These are phyloP conservation scores for Aspergillus sp. DNA, from an alignment of 2,329 filamentous ascomycete genomes.

Conservation along the genomic window DNA sequence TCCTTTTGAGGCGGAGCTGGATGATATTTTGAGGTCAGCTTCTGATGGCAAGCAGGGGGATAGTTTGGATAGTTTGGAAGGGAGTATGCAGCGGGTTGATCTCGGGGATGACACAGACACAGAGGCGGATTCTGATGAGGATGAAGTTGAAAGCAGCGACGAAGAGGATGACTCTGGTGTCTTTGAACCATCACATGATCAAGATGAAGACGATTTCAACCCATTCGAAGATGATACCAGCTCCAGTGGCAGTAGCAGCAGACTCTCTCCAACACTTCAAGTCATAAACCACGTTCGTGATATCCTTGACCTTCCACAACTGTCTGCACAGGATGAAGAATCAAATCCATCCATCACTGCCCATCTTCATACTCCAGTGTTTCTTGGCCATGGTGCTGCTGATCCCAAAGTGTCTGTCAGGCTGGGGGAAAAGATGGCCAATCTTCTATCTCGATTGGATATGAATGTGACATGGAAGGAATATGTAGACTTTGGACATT, in stretches of 20 bases:
- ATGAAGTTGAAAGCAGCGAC: background rate
- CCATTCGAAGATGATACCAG: conserved; percentile 7
- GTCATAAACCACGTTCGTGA: conserved; percentile 28
- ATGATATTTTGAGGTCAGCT: conserved; percentile 4
- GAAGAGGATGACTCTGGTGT: conserved; percentile 3
- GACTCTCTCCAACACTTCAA: conserved; percentile 13
- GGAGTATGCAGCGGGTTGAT: no score
- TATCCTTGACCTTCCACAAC: conserved; percentile 21
- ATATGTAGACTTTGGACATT: conserved; percentile 43
- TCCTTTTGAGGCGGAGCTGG: conserved; percentile 28
- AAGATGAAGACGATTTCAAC: conserved; percentile 18
- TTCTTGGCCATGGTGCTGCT: conserved; percentile 12
- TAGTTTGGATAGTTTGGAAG: no score
- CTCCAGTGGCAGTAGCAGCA: background rate
- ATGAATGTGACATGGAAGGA: conserved; percentile 28
- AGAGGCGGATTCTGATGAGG: conserved; percentile 10
- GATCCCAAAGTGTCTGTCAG: conserved; percentile 38
- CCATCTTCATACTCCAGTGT: conserved; percentile 8
- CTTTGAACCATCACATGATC: no score
- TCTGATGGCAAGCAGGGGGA: conserved; percentile 8
- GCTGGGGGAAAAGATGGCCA: conserved; percentile 10
- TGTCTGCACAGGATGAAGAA: background rate
- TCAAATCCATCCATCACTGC: conserved; percentile 1
- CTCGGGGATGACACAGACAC: no score
- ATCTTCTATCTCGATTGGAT: conserved; percentile 8